Percentiles rank a stretch among this genome's conserved stretches.
These are phyloP conservation scores for Tylopilus felleus DNA, from an alignment of 768 basidiomycete genomes.

Conservation along the genomic window DNA sequence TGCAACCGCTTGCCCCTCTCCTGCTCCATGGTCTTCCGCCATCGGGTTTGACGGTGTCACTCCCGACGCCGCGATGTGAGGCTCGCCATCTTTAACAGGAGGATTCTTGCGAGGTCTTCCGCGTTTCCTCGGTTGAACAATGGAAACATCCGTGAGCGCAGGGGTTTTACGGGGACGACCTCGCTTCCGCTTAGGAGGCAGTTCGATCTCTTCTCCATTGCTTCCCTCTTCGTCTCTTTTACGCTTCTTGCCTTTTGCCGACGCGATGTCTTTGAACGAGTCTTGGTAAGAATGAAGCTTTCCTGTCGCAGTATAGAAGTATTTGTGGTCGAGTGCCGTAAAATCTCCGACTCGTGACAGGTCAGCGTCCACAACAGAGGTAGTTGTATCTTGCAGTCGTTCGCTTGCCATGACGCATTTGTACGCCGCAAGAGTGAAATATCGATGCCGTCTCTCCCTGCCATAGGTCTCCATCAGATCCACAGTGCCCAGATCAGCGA, in stretches of 20 bases:
- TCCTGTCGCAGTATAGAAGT: constrained; percentile 53
- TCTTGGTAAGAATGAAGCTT: constrained; percentile 49
- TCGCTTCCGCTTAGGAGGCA: constrained; percentile 40
- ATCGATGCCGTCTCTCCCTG: constrained; percentile 82
- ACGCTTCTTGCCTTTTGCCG: constrained; percentile 27
- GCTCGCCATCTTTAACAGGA: constrained; percentile 1
- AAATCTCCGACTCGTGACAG: constrained; percentile 55
- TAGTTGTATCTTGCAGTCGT: constrained; percentile 52
- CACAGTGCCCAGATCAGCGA: constrained; percentile 66
- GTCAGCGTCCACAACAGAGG: constrained; percentile 45
- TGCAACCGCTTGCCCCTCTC: not conserved
- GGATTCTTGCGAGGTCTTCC: constrained; percentile 34
- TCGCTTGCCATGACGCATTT: constrained; percentile 59
- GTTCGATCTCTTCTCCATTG: constrained; percentile 18
- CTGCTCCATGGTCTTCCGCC: not conserved
- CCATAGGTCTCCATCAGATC: constrained; percentile 79
- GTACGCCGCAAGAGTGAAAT: constrained; percentile 74
- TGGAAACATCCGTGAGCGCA: constrained; percentile 2
- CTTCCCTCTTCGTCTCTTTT: constrained; percentile 28
- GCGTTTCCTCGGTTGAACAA: constrained; percentile 31
- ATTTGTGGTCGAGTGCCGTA: constrained; percentile 35
- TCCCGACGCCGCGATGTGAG: constrained; percentile 2
- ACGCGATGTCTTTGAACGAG: constrained; percentile 38
- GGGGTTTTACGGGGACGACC: constrained; percentile 52
- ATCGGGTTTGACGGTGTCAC: not conserved